Percentiles rank a stretch among this genome's conserved stretches.
Conservation (phyloP, 805 yeast genomes). For the Groenewaldozyma salmanticensis region DNA sequence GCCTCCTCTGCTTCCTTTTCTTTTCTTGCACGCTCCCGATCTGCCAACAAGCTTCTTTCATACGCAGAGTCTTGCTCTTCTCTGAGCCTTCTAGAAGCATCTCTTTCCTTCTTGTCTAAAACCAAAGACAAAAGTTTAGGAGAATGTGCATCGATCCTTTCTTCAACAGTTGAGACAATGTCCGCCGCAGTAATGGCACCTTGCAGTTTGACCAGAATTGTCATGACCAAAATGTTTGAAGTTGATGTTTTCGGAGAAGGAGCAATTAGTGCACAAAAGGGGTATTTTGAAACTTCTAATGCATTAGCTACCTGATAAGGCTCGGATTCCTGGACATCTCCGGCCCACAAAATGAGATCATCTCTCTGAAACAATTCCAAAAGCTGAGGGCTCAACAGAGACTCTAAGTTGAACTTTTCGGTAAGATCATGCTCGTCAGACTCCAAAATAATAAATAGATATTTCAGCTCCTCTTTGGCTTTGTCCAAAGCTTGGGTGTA, state of each 20-base stretch:
- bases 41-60: constrained; percentile 58
- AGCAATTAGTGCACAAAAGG: constrained; percentile 72
- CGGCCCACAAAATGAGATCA: constrained; percentile 74
- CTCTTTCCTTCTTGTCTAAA: constrained; percentile 52
- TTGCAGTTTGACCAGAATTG: constrained; percentile 53
- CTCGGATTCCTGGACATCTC: constrained; percentile 72
- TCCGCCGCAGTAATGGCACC: constrained; percentile 37
- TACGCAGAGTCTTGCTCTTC: constrained; percentile 72
- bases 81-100: constrained; percentile 45
- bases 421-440: constrained; percentile 63
- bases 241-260: constrained; percentile 40
- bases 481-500: constrained; percentile 69
- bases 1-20: constrained; percentile 18
- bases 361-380: constrained; percentile 38
- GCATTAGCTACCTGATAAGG: constrained; percentile 74
- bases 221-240: constrained; percentile 39
- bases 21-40: constrained; percentile 38
- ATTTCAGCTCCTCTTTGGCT: constrained; percentile 61
- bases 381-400: constrained; percentile 41
- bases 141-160: constrained; percentile 45
- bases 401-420: constrained; percentile 39
- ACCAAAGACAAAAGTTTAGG: constrained; percentile 50
- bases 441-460: constrained; percentile 64
- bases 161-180: constrained; percentile 35
- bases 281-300: constrained; percentile 61